Base-by-base conservation (phyloP, 371 early-diverging fungal species). In the Mortierella sp. region DNA sequence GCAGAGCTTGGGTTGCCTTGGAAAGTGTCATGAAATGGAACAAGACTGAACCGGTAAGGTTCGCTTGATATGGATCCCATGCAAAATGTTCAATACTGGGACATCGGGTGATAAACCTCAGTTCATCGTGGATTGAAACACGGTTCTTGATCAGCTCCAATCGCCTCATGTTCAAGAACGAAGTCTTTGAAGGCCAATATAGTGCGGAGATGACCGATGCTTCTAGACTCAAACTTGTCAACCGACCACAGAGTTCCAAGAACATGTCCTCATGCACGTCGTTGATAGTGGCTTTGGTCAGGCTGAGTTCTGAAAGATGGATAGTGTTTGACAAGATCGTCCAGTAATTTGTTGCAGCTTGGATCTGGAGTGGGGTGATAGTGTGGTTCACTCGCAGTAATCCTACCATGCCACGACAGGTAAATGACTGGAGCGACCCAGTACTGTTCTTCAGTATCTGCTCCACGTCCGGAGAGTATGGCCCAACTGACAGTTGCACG, bases 71-170 rank as follows among this genome's bases (percentile, higher is more conserved):
- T 1, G 57, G 32, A 2, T 6, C 43, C 64, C 64, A 64, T 19
- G 43, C 42, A 5, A 64, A 31, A 31, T 56, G 57, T 21, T 56
- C 57, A 8, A 64, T 34, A 12, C 44, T 56, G 9, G 57, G 64
- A 32, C 64, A 64, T 1, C 32, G 43, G 2, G 23, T 12, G 15
- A 64, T 64, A 9, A 64, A 44, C 30, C 19, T 19, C 6, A 56
- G 27, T 24, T 56, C 43, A 28, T 12, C 19, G 2, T 12, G 51
- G 28, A 31, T 15, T 3, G 15, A 6, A 3, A 34, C 21, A 7
- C 26, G 17, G 30, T 31, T 41, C 17, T 21, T 28, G 30, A 15
- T 19, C 37, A 64, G 26, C 14, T 50, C 44, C 19, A 64, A 17
- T 0, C 50, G 51, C 19, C 28, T 30, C 51, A 64, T 30, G 11